Evolutionary conservation across 345 rosid genomes (phyloP).

Genomic region (Bruguiera sexangula): DNA sequence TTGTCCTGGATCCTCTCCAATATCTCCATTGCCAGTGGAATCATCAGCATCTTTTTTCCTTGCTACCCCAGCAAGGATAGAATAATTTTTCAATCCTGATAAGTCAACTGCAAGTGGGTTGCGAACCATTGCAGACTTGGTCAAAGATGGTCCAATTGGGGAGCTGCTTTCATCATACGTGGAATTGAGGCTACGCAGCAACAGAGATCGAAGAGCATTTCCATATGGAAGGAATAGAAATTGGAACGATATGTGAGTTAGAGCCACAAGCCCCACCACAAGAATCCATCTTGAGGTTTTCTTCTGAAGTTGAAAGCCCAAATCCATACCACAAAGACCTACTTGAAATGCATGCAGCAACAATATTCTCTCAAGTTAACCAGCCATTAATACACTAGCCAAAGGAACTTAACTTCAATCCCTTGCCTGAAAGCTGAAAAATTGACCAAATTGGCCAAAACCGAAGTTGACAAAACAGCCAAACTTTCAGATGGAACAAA

Average conservation of each 20-base stretch:
- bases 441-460: too few relatives aligned
- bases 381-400: too few relatives aligned
- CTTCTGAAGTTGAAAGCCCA: conserved; percentile 32
- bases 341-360: conserved; percentile 12
- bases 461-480: too few relatives aligned
- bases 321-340: conserved; percentile 38
- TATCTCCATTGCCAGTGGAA: conserved; percentile 14
- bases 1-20: conserved; percentile 11
- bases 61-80: conserved; percentile 20
- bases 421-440: too few relatives aligned
- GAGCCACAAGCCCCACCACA: conserved; percentile 44
- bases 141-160: conserved; percentile 25
- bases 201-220: conserved; percentile 54
- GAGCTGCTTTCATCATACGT: conserved; percentile 20
- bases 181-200: conserved; percentile 28
- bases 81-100: conserved; percentile 32
- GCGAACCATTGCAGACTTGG: conserved; percentile 42
- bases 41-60: conserved; percentile 17
- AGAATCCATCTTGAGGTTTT: conserved; percentile 56
- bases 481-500: too few relatives aligned
- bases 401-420: too few relatives aligned
- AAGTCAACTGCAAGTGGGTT: conserved; percentile 55
- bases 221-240: conserved; percentile 64
- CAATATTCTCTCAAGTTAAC: too few relatives aligned
- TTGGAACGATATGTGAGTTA: conserved; percentile 60